Evolutionary conservation across 202 grass and related monocot genomes (phyloP).

Genomic region (Tripidium arundinaceum): DNA sequence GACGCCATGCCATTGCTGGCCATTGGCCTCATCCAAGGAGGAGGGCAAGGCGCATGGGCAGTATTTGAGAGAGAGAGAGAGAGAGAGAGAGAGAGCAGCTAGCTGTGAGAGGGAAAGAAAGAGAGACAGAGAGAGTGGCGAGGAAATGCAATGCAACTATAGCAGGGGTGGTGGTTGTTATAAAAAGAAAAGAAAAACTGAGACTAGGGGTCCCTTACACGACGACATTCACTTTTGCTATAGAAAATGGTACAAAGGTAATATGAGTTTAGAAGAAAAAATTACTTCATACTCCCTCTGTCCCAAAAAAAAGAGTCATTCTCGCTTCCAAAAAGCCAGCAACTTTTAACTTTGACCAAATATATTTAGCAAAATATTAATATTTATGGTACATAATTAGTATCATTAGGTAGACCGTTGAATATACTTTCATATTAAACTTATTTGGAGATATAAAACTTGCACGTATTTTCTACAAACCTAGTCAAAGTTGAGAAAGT

Average conservation of each 20-base stretch:
- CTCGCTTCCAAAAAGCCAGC: too few species aligned
- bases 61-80: conserved; percentile 41
- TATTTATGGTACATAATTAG: too few species aligned
- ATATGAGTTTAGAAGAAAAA: background rate
- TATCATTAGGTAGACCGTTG: too few species aligned
- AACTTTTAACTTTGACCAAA: too few species aligned
- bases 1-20: conserved; percentile 85
- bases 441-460: too few species aligned
- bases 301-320: too few species aligned
- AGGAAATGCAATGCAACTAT: conserved; percentile 66
- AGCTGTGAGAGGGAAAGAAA: background rate
- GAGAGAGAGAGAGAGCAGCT: background rate
- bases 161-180: conserved; percentile 22
- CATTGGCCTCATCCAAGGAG: conserved; percentile 59
- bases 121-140: background rate
- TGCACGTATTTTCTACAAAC: too few species aligned
- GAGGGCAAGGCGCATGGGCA: conserved; percentile 29
- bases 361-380: too few species aligned
- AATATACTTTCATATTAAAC: too few species aligned
- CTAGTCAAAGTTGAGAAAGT: too few species aligned
- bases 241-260: background rate
- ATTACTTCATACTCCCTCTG: too few species aligned
- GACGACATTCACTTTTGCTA: background rate
- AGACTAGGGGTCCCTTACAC: background rate
- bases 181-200: background rate